Conservation (phyloP, 2,329 filamentous ascomycete genomes). For the Talaromyces sp. region DNA sequence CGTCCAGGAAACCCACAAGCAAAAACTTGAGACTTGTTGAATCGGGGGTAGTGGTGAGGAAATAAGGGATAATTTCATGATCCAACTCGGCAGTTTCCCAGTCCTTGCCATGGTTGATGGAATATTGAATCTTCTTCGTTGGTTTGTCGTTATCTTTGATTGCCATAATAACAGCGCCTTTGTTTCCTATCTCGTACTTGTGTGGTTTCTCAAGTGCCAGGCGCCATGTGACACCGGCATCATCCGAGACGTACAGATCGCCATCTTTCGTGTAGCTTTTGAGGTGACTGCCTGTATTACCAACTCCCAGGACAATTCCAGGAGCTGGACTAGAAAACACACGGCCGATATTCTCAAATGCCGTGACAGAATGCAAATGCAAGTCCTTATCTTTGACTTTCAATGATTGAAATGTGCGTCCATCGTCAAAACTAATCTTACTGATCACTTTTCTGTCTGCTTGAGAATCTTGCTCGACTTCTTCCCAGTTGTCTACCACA, state of each 20-base stretch:
- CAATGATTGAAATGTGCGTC: conserved; percentile 72
- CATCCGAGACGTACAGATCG: conserved; percentile 80
- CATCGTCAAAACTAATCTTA: conserved; percentile 92
- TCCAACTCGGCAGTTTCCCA: conserved; percentile 72
- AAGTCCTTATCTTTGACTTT: conserved; percentile 63
- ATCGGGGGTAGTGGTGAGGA: conserved; percentile 83
- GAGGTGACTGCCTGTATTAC: conserved; percentile 76
- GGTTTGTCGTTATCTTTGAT: conserved; percentile 59
- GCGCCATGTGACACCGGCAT: conserved; percentile 82
- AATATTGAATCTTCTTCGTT: conserved; percentile 65
- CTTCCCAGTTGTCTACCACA: conserved; percentile 76
- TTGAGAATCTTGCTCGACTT: conserved; percentile 52
- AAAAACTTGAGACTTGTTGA: conserved; percentile 91
- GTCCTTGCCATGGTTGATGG: conserved; percentile 78
- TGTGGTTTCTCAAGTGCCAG: conserved; percentile 70
- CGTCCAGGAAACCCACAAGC: conserved; percentile 59
- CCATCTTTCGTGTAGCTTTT: conserved; percentile 62
- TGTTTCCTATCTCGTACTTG: conserved; percentile 94
- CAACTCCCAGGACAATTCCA: conserved; percentile 87
- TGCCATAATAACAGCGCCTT: conserved; percentile 82
- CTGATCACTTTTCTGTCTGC: conserved; percentile 61
- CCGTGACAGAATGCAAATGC: conserved; percentile 88
- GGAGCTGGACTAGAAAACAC: conserved; percentile 93
- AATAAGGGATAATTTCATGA: conserved; percentile 63
- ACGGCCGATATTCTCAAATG: conserved; percentile 72